Base-by-base conservation (phyloP, 768 basidiomycete genomes). In the Tricholoma sp. region DNA sequence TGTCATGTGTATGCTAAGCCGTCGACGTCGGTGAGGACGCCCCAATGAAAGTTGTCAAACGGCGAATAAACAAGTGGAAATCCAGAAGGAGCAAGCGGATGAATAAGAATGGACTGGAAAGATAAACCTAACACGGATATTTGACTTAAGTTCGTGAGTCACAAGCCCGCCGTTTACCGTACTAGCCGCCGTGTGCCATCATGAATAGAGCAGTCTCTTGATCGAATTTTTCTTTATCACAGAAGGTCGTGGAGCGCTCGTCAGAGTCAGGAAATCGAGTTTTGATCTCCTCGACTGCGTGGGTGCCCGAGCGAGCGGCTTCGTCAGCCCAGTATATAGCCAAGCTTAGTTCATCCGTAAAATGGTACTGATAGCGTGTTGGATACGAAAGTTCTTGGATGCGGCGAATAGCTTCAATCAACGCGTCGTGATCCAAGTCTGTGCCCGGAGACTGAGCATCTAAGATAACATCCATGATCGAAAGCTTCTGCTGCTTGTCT, bases 401-500 rank as follows among this genome's bases (percentile, higher is more conserved):
- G 49, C 59, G 60, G 54, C 65, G 68, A 41, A 61, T 41, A 54
- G 69, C 60, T 36, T 68, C 66, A 52, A 69, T 65, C 59, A 68
- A 54, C 55, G 62, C 55, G 57, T 73, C 69, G 57, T 71, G 67
- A 55, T 66, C 56, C 61, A 60, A 61, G 50, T 65, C 63, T 58
- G 58, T 61, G 42, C 63, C 64, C 44, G 65, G 68, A 36, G 72
- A 68, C 60, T 67, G 68, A 39, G 74, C 66, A 59, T 77, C 77
- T 55, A 82, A 69, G 58, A 80, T 66, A 55, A 78, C 63, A 62
- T 80, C 79, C 79, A 79, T 81, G 59, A 77, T 67, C 37, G 66
- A 77, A 60, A 66, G 70, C 48, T 59, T 70, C 32, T 64, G 68
- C 52, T 72, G 62, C 60, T 63, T 59, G 49, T 64, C 67, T 51